Evolutionary conservation across 306 rosid species (phyloP).

Genomic region (Delonix regia): DNA sequence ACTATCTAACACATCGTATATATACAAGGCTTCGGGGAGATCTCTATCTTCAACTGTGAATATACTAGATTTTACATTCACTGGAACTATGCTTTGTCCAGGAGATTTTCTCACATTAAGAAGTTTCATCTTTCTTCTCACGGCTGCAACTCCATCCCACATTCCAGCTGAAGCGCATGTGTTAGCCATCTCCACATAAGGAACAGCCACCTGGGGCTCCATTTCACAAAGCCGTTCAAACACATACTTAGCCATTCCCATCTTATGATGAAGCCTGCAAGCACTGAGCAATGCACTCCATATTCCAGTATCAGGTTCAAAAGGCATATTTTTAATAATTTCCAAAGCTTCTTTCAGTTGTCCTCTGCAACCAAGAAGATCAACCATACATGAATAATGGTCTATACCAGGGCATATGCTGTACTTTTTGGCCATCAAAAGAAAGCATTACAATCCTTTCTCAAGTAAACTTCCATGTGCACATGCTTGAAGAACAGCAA

Average conservation of each 20-base stretch:
- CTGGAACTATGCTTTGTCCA: slow-evolving; percentile 66
- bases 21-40: slow-evolving; percentile 53
- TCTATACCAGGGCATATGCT: slow-evolving; percentile 57
- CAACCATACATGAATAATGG: slow-evolving; percentile 71
- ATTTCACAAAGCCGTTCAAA: slow-evolving; percentile 48
- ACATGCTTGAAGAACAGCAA: slow-evolving; percentile 79
- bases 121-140: slow-evolving; percentile 59
- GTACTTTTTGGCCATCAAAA: slow-evolving; percentile 52
- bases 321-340: slow-evolving; percentile 55
- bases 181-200: slow-evolving; percentile 71
- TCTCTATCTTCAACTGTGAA: slow-evolving; percentile 66
- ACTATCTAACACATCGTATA: slow-evolving; percentile 50
- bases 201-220: slow-evolving; percentile 56
- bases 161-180: slow-evolving; percentile 64
- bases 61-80: slow-evolving; percentile 47
- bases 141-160: slow-evolving; percentile 69
- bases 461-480: slow-evolving; percentile 69
- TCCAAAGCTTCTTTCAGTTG: slow-evolving; percentile 62
- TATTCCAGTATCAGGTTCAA: slow-evolving; percentile 63
- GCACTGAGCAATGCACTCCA: slow-evolving; percentile 73
- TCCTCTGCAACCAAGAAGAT: slow-evolving; percentile 66
- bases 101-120: slow-evolving; percentile 59
- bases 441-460: slow-evolving; percentile 59
- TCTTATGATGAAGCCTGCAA: slow-evolving; percentile 61
- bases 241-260: slow-evolving; percentile 53